Conservation (phyloP, 148 eudicot species). For the Amaranthus palmeri region DNA sequence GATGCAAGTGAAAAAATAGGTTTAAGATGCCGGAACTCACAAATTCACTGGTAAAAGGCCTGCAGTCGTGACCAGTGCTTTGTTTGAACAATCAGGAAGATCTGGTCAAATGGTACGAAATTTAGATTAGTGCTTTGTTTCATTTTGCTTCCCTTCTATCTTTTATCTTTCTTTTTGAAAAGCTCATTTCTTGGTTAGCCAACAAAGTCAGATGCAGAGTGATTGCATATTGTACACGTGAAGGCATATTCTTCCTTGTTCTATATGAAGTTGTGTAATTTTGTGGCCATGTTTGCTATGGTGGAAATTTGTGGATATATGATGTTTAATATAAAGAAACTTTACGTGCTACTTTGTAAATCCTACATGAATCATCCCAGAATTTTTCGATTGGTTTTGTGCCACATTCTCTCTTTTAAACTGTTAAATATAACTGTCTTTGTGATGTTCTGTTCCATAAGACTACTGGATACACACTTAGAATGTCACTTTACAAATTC, state of each 20-base stretch:
- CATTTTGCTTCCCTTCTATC: background rate
- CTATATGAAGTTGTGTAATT: background rate
- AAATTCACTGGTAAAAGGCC: no score
- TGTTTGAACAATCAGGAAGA: no score
- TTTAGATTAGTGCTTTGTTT: background rate
- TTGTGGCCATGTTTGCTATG: background rate
- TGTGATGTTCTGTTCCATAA: no score
- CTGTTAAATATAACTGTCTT: no score
- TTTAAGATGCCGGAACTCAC: no score
- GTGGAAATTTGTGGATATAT: background rate
- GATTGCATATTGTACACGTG: background rate
- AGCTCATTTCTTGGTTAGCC: background rate
- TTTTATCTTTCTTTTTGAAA: background rate
- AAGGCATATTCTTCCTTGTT: slow-evolving; percentile 3
- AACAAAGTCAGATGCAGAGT: background rate
- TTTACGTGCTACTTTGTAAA: no score
- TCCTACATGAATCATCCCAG: no score
- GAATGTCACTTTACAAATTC: no score
- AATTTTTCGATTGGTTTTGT: no score
- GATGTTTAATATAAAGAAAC: background rate
- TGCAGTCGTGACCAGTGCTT: slow-evolving; percentile 63
- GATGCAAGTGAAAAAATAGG: no score
- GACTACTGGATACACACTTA: no score
- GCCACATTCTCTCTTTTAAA: no score
- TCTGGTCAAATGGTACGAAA: slow-evolving; percentile 78